Base-by-base conservation (phyloP, 768 basidiomycete species). In the Rhizopogon vinicolor region DNA sequence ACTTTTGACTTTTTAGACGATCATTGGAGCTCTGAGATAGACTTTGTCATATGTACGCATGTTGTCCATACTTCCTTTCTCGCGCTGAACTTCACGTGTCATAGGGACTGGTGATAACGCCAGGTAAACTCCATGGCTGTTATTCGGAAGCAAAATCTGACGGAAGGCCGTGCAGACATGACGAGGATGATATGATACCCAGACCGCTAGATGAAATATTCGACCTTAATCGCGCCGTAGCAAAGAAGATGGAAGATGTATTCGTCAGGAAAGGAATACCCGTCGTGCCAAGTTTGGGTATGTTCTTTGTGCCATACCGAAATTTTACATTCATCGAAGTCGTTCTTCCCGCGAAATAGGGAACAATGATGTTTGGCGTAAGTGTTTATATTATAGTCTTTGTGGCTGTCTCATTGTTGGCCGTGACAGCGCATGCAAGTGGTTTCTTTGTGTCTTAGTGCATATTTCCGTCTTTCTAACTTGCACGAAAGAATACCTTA, bases 311-410 rank as follows among this genome's bases (percentile, higher is more conserved):
- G 29, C n/a, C 28, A 16, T 53, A 50, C 28, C n/a, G 39, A 12
- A 8, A 37, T 25, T 53, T 13, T 22, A 16, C n/a, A 51, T 28
- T 56, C n/a, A 55, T 33, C 25, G 16, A 35, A 48, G 14, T 14
- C 16, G 8, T 14, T 28, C 18, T 55, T 44, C 9, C 13, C 39
- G 31, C 50, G 52, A 58, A 25, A 22, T 58, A 89, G 92, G 92
- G 22, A 95, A 95, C 70, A 95, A 95, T 69, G 93, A 95, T 74
- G 80, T 95, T 48, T 93, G 89, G 83, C 91, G 87, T 89, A 72
- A 77, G 86, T 74, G 14, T 7, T 45, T 25, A 14, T 57, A 54
- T 45, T 22, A 48, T 31, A n/a, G 33, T 56, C 52, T 50, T 45
- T 55, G 44, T 14, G 9, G 35, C 19, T 49, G 9, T 37, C 48